These are phyloP conservation scores for Veloporphyrellus conicus DNA, from an alignment of 1,284 basidiomycete genomes.

Conservation along the genomic window DNA sequence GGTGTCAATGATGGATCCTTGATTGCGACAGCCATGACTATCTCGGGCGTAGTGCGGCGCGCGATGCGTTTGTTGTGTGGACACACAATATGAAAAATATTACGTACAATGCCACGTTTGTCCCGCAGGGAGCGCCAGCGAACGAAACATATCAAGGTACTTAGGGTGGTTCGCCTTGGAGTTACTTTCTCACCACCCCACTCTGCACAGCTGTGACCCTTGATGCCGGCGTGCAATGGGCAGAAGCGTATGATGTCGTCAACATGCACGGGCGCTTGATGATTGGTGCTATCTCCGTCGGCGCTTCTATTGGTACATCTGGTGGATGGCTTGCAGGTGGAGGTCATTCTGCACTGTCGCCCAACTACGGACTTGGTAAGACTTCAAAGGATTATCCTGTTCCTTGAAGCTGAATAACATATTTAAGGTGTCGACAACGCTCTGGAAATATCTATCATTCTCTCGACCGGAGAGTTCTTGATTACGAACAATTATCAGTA, in stretches of 20 bases:
- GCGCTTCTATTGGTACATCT: conserved; percentile 38
- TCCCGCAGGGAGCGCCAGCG: neutral
- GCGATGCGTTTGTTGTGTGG: neutral
- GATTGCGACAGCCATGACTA: too few relatives aligned
- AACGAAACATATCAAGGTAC: too few relatives aligned
- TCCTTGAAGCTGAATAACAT: too few relatives aligned
- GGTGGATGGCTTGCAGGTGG: conserved; percentile 13
- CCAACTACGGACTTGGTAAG: conserved; percentile 42
- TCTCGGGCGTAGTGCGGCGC: neutral
- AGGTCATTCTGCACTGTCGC: neutral
- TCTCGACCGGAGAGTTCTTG: neutral
- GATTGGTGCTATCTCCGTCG: conserved; percentile 30
- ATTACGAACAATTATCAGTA: neutral
- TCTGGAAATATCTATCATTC: neutral
- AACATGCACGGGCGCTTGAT: conserved; percentile 34
- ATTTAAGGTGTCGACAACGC: neutral
- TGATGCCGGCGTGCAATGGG: conserved; percentile 45
- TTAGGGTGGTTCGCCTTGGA: neutral
- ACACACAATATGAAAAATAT: neutral
- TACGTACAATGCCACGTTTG: neutral
- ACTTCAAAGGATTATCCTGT: too few relatives aligned
- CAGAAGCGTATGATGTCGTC: conserved; percentile 40
- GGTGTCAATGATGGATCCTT: too few relatives aligned
- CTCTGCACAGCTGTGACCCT: conserved; percentile 35
- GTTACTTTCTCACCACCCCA: neutral